phyloP scores from a whole-genome alignment of 2,329 filamentous ascomycete genomes.

The Colletotrichum gigasporum region DNA sequence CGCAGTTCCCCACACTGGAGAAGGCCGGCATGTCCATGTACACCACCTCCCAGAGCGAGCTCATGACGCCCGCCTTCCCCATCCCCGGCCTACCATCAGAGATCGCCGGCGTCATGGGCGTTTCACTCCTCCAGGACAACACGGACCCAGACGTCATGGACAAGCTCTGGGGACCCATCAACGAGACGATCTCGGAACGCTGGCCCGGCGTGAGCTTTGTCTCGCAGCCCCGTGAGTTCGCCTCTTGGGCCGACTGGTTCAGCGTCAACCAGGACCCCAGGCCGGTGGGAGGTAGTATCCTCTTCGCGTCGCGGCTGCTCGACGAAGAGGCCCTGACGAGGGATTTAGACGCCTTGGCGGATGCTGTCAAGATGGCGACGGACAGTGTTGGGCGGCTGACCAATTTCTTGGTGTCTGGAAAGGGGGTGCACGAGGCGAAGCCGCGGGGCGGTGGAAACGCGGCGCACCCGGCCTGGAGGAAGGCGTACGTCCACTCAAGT shows the following conservation, averaged over 20 bases:
- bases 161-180: slow-evolving; percentile 44
- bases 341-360: slow-evolving; percentile 44
- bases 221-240: slow-evolving; percentile 1
- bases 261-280: slow-evolving; percentile 45
- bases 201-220: slow-evolving; percentile 43
- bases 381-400: slow-evolving; percentile 39
- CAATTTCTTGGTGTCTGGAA: slow-evolving; percentile 53
- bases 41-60: slow-evolving; percentile 38
- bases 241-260: slow-evolving; percentile 50
- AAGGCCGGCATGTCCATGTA: slow-evolving; percentile 63
- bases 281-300: slow-evolving; percentile 44
- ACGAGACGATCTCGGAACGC: slow-evolving; percentile 47
- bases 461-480: slow-evolving; percentile 60
- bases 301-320: slow-evolving; percentile 56
- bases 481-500: slow-evolving; percentile 48
- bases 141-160: slow-evolving; percentile 38
- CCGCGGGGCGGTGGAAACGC: slow-evolving; percentile 57
- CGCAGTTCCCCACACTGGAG: slow-evolving; percentile 55
- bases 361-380: slow-evolving; percentile 47
- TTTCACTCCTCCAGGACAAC: slow-evolving; percentile 47
- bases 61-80: slow-evolving; percentile 47
- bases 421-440: slow-evolving; percentile 52
- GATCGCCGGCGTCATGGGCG: slow-evolving; percentile 46
- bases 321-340: slow-evolving; percentile 45
- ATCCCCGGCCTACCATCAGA: slow-evolving; percentile 39